phyloP scores from a whole-genome alignment of 371 early-diverging fungal genomes.

The Catenaria anguillulae region DNA sequence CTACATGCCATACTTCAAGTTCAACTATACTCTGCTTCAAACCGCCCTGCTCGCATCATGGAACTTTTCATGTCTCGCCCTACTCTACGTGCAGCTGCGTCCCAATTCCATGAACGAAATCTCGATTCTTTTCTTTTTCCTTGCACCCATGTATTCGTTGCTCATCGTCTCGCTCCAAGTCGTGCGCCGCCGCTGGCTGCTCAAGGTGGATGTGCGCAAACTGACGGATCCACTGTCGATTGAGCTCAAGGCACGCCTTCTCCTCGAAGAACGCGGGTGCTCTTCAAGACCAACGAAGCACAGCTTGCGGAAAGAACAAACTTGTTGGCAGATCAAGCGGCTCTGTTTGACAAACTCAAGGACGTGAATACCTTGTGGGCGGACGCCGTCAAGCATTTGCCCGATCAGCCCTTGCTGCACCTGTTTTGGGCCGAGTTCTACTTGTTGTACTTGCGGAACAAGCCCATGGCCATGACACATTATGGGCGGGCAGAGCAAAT shows the following conservation, averaged over 20 bases:
- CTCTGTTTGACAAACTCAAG: conserved; percentile 8
- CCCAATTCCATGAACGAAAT: too few species aligned
- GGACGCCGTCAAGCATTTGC: conserved; percentile 10
- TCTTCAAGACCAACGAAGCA: conserved; percentile 10
- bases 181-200: conserved; percentile 11
- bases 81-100: too few species aligned
- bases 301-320: too few species aligned
- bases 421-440: conserved; percentile 20
- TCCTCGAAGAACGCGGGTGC: conserved; percentile 12
- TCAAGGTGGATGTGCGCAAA: not conserved
- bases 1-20: conserved; percentile 20
- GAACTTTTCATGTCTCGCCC: too few species aligned
- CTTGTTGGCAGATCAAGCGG: conserved; percentile 1
- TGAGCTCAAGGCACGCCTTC: conserved; percentile 20
- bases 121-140: too few species aligned
- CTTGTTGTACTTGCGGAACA: conserved; percentile 18
- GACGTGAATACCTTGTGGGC: conserved; percentile 13
- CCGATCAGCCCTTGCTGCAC: conserved; percentile 16
- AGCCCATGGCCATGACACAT: conserved; percentile 19
- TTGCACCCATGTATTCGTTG: conserved; percentile 4
- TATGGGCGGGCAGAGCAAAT: conserved; percentile 14
- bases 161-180: conserved; percentile 9
- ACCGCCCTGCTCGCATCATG: conserved; percentile 10
- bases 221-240: conserved; percentile 12
- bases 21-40: conserved; percentile 14